These are phyloP conservation scores for Podospora conica DNA, from an alignment of 495 filamentous ascomycete species.

Conservation along the genomic window DNA sequence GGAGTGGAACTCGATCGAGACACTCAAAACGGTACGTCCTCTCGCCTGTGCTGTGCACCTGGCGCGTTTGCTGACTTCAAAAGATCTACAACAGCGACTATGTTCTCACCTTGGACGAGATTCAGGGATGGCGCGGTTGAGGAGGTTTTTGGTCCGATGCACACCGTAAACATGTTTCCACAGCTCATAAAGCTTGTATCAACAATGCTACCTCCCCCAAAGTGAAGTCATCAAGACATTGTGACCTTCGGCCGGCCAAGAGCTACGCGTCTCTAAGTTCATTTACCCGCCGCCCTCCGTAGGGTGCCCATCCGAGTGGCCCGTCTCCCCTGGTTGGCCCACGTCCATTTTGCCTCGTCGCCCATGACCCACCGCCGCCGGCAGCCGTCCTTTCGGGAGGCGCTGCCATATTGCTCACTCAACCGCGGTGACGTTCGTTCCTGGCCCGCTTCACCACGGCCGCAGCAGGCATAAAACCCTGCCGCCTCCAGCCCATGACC, in stretches of 20 bases:
- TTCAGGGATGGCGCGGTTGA: slow-evolving; percentile 30
- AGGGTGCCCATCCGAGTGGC: neutral
- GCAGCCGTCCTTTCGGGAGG: neutral
- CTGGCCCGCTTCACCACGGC: neutral
- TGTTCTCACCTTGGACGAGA: slow-evolving; percentile 38
- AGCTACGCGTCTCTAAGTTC: neutral
- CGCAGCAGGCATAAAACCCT: neutral
- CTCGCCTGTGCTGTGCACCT: too few species aligned
- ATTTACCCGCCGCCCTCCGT: neutral
- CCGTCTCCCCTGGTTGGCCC: too few species aligned
- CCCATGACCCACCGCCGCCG: neutral
- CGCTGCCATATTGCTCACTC: neutral
- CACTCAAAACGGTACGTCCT: slow-evolving; percentile 23
- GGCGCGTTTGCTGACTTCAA: neutral
- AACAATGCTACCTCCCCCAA: neutral
- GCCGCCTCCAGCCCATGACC: neutral
- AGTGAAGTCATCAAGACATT: neutral
- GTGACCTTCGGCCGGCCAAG: neutral
- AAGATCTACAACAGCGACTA: slow-evolving; percentile 33
- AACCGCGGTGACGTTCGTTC: neutral
- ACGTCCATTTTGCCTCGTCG: neutral
- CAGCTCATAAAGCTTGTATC: neutral
- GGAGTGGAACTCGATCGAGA: slow-evolving; percentile 30
- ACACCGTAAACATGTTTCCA: neutral
- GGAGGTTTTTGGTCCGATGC: neutral